These are phyloP conservation scores for Chaetomium olivaceum DNA, from an alignment of 2,329 filamentous ascomycete species.

Conservation along the genomic window DNA sequence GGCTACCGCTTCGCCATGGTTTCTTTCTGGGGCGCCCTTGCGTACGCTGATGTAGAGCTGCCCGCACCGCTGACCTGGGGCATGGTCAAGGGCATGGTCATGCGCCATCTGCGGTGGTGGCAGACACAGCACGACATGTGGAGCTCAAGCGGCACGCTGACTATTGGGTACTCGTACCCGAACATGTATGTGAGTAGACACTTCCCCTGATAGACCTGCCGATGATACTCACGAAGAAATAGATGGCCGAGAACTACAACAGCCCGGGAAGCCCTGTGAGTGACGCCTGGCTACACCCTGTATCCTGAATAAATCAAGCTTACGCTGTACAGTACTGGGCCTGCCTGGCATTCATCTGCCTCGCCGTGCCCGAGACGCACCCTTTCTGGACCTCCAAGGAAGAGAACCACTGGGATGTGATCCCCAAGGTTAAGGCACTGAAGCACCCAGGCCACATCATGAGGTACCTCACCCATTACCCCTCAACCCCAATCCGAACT, in stretches of 20 bases:
- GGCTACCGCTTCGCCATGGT: conserved; percentile 85
- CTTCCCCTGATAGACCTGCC: not conserved
- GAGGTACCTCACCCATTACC: conserved; percentile 40
- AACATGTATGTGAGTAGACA: conserved; percentile 61
- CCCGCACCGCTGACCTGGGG: conserved; percentile 74
- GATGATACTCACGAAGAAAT: conserved; percentile 28
- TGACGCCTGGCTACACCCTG: not conserved
- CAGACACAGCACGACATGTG: conserved; percentile 73
- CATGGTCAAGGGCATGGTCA: conserved; percentile 72
- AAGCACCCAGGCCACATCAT: conserved; percentile 73
- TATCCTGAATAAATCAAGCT: not conserved
- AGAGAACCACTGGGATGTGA: conserved; percentile 55
- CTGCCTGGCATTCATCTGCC: conserved; percentile 73
- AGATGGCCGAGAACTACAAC: conserved; percentile 79
- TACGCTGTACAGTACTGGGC: conserved; percentile 66
- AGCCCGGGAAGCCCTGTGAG: conserved; percentile 65
- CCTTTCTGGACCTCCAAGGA: conserved; percentile 74
- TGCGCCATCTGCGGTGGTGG: conserved; percentile 79
- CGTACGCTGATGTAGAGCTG: conserved; percentile 73
- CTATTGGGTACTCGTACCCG: conserved; percentile 74
- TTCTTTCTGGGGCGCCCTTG: conserved; percentile 78
- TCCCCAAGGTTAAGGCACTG: conserved; percentile 62
- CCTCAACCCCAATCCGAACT: too few relatives aligned
- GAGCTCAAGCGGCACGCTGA: conserved; percentile 71
- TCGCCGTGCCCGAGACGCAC: conserved; percentile 68